Percentiles rank a stretch among this genome's conserved stretches.
Evolutionary conservation across 2,329 filamentous ascomycete genomes (phyloP).

Genomic region (Rasamsonia emersonii): DNA sequence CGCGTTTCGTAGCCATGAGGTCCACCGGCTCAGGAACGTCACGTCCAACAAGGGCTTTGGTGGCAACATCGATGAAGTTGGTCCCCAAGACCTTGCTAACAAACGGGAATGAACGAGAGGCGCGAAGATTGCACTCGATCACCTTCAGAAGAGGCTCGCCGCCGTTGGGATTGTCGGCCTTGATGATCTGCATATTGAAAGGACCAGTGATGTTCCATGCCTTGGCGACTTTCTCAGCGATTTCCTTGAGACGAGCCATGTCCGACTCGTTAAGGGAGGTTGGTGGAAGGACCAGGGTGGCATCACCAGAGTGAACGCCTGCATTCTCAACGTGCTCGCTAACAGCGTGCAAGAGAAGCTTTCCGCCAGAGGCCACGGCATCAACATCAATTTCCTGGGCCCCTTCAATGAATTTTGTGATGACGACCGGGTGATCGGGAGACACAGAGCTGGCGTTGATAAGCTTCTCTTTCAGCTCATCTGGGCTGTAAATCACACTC

Average conservation of each 20-base stretch:
- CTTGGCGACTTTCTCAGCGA: slow-evolving; percentile 90
- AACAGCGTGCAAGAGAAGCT: slow-evolving; percentile 83
- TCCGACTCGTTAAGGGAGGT: slow-evolving; percentile 65
- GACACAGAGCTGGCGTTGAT: slow-evolving; percentile 83
- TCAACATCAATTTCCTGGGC: slow-evolving; percentile 96
- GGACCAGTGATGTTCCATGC: slow-evolving; percentile 96
- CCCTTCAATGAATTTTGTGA: slow-evolving; percentile 96
- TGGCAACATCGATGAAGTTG: slow-evolving; percentile 95
- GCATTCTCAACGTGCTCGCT: slow-evolving; percentile 95
- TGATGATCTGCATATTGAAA: slow-evolving; percentile 99
- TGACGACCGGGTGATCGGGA: slow-evolving; percentile 94
- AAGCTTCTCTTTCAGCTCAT: slow-evolving; percentile 91
- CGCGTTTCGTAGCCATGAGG: slow-evolving; percentile 78
- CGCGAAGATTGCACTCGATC: slow-evolving; percentile 96
- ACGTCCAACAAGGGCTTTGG: slow-evolving; percentile 79
- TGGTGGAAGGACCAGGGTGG: slow-evolving; percentile 86
- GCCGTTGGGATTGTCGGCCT: slow-evolving; percentile 68
- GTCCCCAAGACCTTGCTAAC: slow-evolving; percentile 92
- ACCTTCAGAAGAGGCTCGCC: slow-evolving; percentile 77
- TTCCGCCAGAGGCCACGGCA: slow-evolving; percentile 76
- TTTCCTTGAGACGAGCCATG: slow-evolving; percentile 85
- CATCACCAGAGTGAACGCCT: slow-evolving; percentile 96
- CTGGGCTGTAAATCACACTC: slow-evolving; percentile 85
- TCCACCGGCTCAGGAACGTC: slow-evolving; percentile 78
- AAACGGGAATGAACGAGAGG: slow-evolving; percentile 96